Evolutionary conservation across 2,329 filamentous ascomycete species (phyloP).

Genomic region (Daldinia sp.): DNA sequence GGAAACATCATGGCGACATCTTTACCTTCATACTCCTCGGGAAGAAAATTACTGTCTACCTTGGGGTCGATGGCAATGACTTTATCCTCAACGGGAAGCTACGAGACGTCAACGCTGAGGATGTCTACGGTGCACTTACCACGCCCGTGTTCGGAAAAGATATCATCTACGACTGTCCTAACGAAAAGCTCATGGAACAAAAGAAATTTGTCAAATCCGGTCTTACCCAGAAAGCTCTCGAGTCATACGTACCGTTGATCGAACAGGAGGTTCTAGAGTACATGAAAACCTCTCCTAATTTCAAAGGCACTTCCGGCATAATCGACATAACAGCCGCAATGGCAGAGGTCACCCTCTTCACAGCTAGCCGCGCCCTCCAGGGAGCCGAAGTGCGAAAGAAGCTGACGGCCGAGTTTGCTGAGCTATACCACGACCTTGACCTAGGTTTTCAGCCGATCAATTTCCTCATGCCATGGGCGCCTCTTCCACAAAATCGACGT

Average conservation of each 20-base stretch:
- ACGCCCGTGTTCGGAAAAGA: constrained; percentile 77
- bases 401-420: constrained; percentile 71
- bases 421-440: constrained; percentile 83
- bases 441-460: constrained; percentile 84
- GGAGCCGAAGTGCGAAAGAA: constrained; percentile 75
- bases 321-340: constrained; percentile 75
- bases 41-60: constrained; percentile 62
- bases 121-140: constrained; percentile 64
- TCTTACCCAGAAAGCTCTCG: constrained; percentile 73
- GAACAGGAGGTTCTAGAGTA: constrained; percentile 73
- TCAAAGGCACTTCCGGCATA: constrained; percentile 70
- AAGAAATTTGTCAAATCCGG: constrained; percentile 85
- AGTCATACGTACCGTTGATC: constrained; percentile 77
- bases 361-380: constrained; percentile 80
- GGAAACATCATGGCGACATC: constrained; percentile 68
- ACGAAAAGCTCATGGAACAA: constrained; percentile 88
- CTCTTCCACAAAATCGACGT: constrained; percentile 79
- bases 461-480: constrained; percentile 84
- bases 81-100: constrained; percentile 68
- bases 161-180: constrained; percentile 87
- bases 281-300: constrained; percentile 65
- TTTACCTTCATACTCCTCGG: constrained; percentile 68
- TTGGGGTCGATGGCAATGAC: constrained; percentile 65
- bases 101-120: constrained; percentile 65
- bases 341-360: constrained; percentile 84